Evolutionary conservation across 2,329 filamentous ascomycete species (phyloP).

Genomic region (Diplocarpon mali): DNA sequence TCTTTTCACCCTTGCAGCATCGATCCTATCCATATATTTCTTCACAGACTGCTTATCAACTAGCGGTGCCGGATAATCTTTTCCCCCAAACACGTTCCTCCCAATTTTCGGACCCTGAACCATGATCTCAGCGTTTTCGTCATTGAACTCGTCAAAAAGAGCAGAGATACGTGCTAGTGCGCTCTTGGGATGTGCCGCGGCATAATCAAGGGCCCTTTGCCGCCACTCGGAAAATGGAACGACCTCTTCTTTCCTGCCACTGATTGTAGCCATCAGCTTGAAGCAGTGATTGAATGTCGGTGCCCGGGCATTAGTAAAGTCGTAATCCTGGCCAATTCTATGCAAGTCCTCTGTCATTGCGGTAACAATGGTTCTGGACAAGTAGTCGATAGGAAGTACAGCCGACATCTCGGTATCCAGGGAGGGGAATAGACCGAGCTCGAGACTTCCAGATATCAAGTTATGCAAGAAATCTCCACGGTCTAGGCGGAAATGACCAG

Average conservation of each 20-base stretch:
- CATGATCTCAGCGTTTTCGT: neutral
- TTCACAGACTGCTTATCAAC: neutral
- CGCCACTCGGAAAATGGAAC: neutral
- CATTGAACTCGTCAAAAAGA: neutral
- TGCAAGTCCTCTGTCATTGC: neutral
- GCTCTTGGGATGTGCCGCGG: neutral
- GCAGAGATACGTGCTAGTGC: neutral
- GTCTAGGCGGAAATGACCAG: neutral
- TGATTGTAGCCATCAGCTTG: neutral
- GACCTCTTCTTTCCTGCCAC: neutral
- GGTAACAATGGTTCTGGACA: neutral
- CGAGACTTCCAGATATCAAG: neutral
- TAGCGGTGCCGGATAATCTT: neutral
- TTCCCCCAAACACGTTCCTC: neutral
- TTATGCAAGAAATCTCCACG: neutral
- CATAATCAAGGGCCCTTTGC: neutral
- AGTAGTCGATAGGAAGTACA: neutral
- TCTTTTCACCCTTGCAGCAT: neutral
- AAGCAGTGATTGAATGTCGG: neutral
- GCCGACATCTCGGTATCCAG: neutral
- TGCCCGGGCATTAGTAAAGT: neutral
- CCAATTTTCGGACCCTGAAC: neutral
- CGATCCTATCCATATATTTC: neutral
- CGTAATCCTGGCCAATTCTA: neutral
- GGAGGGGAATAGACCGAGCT: neutral